phyloP scores from a whole-genome alignment of 2,329 filamentous ascomycete genomes.

The Hypoxylon sp. region DNA sequence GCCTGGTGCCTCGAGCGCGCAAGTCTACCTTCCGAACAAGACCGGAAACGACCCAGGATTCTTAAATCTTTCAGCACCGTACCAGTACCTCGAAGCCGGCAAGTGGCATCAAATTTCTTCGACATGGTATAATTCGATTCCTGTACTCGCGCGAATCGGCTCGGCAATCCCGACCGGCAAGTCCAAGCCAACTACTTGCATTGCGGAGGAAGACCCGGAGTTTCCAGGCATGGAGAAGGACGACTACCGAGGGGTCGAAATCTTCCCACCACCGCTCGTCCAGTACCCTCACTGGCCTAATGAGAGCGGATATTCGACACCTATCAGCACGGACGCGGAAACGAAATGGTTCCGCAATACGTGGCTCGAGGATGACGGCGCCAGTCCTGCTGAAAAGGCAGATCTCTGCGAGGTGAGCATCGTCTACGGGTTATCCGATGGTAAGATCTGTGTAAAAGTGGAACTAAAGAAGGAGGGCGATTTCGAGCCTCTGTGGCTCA shows the following conservation, averaged over 20 bases:
- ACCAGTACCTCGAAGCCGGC: constrained; percentile 67
- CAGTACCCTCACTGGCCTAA: constrained; percentile 38
- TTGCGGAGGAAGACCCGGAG: constrained; percentile 57
- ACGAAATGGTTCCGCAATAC: constrained; percentile 44
- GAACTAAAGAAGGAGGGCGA: constrained; percentile 38
- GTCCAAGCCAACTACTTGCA: constrained; percentile 54
- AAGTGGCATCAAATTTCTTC: constrained; percentile 60
- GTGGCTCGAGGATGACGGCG: constrained; percentile 56
- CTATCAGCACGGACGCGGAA: constrained; percentile 8
- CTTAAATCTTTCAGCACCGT: constrained; percentile 73
- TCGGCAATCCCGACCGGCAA: constrained; percentile 59
- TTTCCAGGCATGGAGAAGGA: constrained; percentile 59
- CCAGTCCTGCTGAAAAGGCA: constrained; percentile 49
- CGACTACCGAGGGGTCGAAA: constrained; percentile 61
- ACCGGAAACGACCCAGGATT: constrained; percentile 67
- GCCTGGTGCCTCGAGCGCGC: constrained; percentile 66
- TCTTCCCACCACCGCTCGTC: constrained; percentile 57
- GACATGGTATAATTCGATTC: constrained; percentile 61
- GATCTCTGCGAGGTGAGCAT: constrained; percentile 46
- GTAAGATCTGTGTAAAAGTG: constrained; percentile 44
- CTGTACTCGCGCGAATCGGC: constrained; percentile 59
- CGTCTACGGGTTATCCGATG: constrained; percentile 42
- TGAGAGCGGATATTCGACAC: neutral
- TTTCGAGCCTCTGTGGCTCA: constrained; percentile 53
- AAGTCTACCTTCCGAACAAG: constrained; percentile 72